Evolutionary conservation across 495 filamentous ascomycete genomes (phyloP), one percentile per base, ranked within the genome.

Genomic region (Aspergillus panamensis): DNA sequence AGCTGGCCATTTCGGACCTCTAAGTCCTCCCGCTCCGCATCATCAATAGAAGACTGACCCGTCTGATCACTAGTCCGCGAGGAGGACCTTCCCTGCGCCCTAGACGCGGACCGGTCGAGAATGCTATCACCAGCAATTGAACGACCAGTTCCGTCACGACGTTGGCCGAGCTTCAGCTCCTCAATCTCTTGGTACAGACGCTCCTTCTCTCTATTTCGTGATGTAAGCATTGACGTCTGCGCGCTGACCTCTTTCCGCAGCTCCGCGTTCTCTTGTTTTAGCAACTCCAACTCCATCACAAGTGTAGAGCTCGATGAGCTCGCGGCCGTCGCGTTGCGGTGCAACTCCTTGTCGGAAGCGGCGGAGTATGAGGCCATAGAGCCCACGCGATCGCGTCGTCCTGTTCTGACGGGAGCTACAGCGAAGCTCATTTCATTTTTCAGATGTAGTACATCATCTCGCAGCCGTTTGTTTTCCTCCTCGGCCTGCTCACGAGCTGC

Each of bases 151-250:
- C 76, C 78, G 59, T 87, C 86, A 47, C 87, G 83, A 13, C 91
- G 85, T 59, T 91, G 85, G 3, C 85, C 84, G 57, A 97, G 82
- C 67, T 97, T 98, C 48, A 97, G 80, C 53, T 96, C 91, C 73
- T 98, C 94, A 44, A 97, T 98, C 66, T 98, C 94, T 58, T 96
- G 90, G 66, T 97, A 95, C 14, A 98, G 79, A 4, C 92, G 87
- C 63, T 97, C 92, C 66, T 94, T 93, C 69, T 98, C 94, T 32
- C 91, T 84, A 63, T 97, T 96, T 7, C 94, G 82, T 32, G 94
- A 96, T 5, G 95, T 97, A 8, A 98, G 84, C 93, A 97, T 98
- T 0, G 92, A 96, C 0, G 92, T 95, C 70, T 98, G 94, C 10
- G 95, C 94, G 56, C 91, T 90, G 29, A 97, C 88, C 68, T 97